Percentiles rank a stretch among this genome's conserved stretches.
These are phyloP conservation scores for Paramecium sonneborni DNA, from an alignment of 73 alveolate genomes.

Conservation along the genomic window DNA sequence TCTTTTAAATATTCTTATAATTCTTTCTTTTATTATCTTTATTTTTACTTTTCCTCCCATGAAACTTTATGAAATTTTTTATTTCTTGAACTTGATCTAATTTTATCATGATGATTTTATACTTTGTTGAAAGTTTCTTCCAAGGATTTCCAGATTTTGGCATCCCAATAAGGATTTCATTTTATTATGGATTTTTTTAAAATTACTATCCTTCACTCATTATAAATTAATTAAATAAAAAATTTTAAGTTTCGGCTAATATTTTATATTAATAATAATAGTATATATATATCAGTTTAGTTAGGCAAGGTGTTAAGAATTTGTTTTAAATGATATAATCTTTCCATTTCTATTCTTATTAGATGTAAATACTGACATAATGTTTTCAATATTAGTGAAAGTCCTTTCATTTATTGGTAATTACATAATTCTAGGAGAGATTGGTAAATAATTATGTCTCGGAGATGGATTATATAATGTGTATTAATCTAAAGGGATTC, in stretches of 20 bases:
- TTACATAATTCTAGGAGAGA: not conserved
- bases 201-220: constrained; percentile 27
- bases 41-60: constrained; percentile 73
- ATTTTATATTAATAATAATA: not conserved
- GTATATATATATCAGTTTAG: not conserved
- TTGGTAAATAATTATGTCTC: not conserved
- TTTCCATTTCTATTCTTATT: not conserved
- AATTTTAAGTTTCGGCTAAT: not conserved
- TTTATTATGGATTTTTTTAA: not conserved
- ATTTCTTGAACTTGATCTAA: constrained; percentile 47
- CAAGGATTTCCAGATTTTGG: constrained; percentile 79
- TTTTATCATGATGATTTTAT: constrained; percentile 19
- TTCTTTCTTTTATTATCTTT: constrained; percentile 65
- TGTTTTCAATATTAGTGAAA: not conserved
- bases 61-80: constrained; percentile 50
- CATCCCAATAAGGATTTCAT: constrained; percentile 64
- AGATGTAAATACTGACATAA: not conserved
- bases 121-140: constrained; percentile 72
- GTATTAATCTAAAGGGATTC: not conserved
- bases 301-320: not conserved
- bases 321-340: not conserved
- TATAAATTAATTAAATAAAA: not conserved
- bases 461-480: not conserved
- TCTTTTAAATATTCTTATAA: constrained; percentile 67
- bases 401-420: not conserved